Percentiles rank a stretch among this genome's conserved stretches.
Evolutionary conservation across 169 alveolate genomes (phyloP).

Genomic region (Cryptosporidium bovis): DNA sequence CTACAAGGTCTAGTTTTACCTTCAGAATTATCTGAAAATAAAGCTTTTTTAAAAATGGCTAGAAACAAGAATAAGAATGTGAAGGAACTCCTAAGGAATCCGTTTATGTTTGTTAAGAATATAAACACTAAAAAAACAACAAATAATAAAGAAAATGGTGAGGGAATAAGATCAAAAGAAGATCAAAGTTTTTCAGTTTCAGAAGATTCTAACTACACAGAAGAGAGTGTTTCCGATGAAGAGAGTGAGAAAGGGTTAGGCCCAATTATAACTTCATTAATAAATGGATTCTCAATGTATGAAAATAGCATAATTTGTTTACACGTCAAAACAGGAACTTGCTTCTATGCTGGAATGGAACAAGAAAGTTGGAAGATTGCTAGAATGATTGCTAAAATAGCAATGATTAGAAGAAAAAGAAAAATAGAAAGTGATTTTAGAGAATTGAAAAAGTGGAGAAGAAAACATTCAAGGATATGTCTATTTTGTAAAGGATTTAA

Average conservation of each 20-base stretch:
- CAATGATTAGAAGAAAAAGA: conserved; percentile 79
- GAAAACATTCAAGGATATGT: conserved; percentile 80
- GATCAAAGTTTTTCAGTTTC: background rate
- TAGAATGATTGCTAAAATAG: conserved; percentile 80
- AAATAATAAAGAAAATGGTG: background rate
- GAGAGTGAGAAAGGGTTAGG: conserved; percentile 78
- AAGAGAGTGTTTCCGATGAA: conserved; percentile 64
- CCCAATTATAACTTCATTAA: conserved; percentile 80
- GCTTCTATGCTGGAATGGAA: conserved; percentile 84
- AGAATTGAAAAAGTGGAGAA: conserved; percentile 81
- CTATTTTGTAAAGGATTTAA: conserved; percentile 78
- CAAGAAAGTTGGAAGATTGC: conserved; percentile 83
- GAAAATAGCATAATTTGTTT: conserved; percentile 79
- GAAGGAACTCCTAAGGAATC: conserved; percentile 46
- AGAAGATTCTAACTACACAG: conserved; percentile 11
- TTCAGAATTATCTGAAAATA: conserved; percentile 74
- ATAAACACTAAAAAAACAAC: background rate
- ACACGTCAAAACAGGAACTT: conserved; percentile 82
- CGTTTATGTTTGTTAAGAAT: conserved; percentile 50
- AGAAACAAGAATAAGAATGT: conserved; percentile 22
- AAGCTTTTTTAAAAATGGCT: conserved; percentile 48
- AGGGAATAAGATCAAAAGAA: conserved; percentile 2
- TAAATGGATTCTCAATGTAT: conserved; percentile 81
- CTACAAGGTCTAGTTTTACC: conserved; percentile 80
- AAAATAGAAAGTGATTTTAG: conserved; percentile 77